Percentiles rank a stretch among this genome's conserved stretches.
Evolutionary conservation across 176 grass and related monocot genomes (phyloP).

Genomic region (Oryza brachyantha): DNA sequence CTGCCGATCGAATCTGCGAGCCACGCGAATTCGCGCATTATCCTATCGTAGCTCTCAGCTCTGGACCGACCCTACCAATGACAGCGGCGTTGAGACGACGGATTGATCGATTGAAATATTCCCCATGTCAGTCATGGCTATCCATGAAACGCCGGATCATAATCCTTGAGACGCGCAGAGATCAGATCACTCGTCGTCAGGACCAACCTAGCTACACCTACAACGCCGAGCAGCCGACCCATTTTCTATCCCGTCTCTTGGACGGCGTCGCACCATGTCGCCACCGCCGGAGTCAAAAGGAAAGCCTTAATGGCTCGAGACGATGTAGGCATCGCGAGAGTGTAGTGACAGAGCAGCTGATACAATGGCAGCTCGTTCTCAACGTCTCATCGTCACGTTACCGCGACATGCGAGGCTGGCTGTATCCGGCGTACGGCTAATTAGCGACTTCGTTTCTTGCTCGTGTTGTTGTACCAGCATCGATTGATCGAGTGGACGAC

Average conservation of each 20-base stretch:
- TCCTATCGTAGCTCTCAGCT: not conserved
- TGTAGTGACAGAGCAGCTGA: no score
- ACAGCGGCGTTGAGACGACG: not conserved
- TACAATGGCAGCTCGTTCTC: not conserved
- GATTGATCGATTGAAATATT: no score
- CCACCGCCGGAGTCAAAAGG: not conserved
- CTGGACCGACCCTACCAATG: not conserved
- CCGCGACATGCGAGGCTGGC: not conserved
- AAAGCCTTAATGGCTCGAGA: no score
- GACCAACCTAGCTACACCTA: not conserved
- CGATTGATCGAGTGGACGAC: not conserved
- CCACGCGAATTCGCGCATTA: not conserved
- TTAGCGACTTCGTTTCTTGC: not conserved
- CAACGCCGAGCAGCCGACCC: not conserved
- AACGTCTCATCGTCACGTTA: not conserved
- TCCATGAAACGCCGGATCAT: no score
- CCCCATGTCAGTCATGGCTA: no score
- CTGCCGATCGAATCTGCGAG: not conserved
- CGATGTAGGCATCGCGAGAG: no score
- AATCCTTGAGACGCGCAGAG: no score
- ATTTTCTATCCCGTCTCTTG: not conserved
- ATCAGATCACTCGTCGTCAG: no score
- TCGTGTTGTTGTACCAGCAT: not conserved
- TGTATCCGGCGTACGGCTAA: not conserved
- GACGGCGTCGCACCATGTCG: constrained; percentile 15